Base-by-base conservation (phyloP, 257 asterid species). In the Handroanthus guayacan region DNA sequence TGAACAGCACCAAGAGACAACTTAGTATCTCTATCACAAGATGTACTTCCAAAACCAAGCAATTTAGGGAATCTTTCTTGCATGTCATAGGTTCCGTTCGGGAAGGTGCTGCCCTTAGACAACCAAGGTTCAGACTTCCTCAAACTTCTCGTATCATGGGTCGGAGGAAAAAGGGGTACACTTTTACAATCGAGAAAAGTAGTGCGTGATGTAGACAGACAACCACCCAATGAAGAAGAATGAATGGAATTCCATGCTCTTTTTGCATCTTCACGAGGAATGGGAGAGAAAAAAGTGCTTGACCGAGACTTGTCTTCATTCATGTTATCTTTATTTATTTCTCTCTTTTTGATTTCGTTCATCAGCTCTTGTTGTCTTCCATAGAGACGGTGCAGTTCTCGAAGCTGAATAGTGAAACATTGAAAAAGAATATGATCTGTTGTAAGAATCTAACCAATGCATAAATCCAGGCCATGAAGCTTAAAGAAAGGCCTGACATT, bases 381-480 rank as follows among this genome's bases (percentile, higher is more conserved):
- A 71, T 89, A 89, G 44, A 93, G 82, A 48, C 94, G 94, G 86
- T 93, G 98, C 81, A 93, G 93, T 77, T 93, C 98, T 79, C 75
- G 93, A 75, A 88, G 85, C 98, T 93, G 90, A 73, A 82, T 11
- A 66, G 13, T 17, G 18, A 66, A 64, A 69, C 68, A 78, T 61
- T n/a, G 16, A 47, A n/a, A 47, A 43, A 2, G 75, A 38, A 64
- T 13, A n/a, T n/a, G 61, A 54, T 3, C 5, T 16, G 16, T 5
- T 5, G 5, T 4, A 5, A 54, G 31, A 25, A 25, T 1, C 31
- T 25, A 25, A 25, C 31, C 31, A 25, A 25, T 25, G 31, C 31
- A 25, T 25, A 25, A 25, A 25, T 25, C 31, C 31, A 25, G 1
- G 31, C 1, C 31, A 25, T 25, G 31, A 25, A 25, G 31, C 31